Percentiles rank a stretch among this genome's conserved stretches.
Conservation (phyloP, 2,329 filamentous ascomycete genomes). For the Zalaria sp. region DNA sequence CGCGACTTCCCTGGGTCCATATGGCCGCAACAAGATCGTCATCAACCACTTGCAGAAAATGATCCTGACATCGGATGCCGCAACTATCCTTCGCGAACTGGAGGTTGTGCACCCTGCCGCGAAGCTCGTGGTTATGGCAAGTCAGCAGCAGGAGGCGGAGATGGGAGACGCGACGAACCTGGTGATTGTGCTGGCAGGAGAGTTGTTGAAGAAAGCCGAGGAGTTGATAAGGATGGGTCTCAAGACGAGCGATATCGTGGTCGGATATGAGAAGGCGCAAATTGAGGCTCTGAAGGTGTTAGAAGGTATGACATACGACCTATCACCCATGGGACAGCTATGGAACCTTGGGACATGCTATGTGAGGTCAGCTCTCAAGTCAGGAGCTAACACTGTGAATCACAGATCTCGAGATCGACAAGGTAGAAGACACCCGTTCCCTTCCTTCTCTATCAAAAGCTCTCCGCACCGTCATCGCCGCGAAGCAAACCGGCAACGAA, state of each 20-base stretch:
- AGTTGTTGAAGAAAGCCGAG: constrained; percentile 93
- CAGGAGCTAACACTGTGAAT: background rate
- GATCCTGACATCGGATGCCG: constrained; percentile 95
- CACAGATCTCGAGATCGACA: constrained; percentile 72
- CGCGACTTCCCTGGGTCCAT: constrained; percentile 90
- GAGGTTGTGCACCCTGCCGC: constrained; percentile 97
- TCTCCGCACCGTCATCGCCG: constrained; percentile 84
- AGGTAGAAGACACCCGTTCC: constrained; percentile 70
- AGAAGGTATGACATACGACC: constrained; percentile 35
- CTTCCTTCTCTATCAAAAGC: constrained; percentile 84
- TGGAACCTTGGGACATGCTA: too few species aligned
- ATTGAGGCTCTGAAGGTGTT: constrained; percentile 72
- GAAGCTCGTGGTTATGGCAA: constrained; percentile 96
- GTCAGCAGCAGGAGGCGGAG: constrained; percentile 96
- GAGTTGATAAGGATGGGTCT: constrained; percentile 91
- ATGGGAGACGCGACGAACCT: constrained; percentile 98
- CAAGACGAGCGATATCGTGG: constrained; percentile 95
- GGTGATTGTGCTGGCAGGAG: constrained; percentile 89
- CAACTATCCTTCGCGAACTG: constrained; percentile 91
- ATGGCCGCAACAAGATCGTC: constrained; percentile 98
- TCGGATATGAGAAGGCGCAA: constrained; percentile 90
- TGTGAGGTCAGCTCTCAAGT: too few species aligned
- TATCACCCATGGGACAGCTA: background rate
- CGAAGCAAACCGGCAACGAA: constrained; percentile 92
- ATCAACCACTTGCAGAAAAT: constrained; percentile 99